Evolutionary conservation across 139 green algal species (phyloP), one percentile per base, ranked within the genome.

Genomic region (Chlorella sp.): DNA sequence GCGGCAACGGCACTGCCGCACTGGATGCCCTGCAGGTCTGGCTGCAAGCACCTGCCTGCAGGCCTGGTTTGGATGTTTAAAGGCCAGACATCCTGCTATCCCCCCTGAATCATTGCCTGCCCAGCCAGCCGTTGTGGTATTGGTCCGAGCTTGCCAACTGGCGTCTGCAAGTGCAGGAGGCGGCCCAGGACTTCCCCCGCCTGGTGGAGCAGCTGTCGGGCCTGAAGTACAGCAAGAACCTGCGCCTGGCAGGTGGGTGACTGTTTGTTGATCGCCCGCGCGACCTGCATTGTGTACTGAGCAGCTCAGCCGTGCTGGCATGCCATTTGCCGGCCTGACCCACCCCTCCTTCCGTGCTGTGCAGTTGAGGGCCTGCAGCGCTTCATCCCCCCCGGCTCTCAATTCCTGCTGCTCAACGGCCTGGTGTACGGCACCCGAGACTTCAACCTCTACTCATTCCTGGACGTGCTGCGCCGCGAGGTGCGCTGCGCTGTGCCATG

Each of bases 171-270:
- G 6, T 65, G 44, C 74, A 82, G 67, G 94, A 98, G 69, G 88
- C 98, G 30, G 91, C 86, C 32, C 91, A 98, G 84, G 97, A 96
- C 91, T 98, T 99, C 87, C 96, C 95, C 4, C 91, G 74, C 25
- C 80, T 98, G 36, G 95, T 93, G 6, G 64, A 92, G 90, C 85
- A 83, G 28, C 60, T 83, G 60, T 62, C 38, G 9, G 57, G 56
- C 21, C 56, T 57, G 5, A 82, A 82, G 75, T 82, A 82, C 36
- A 36, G 75, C 55, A 82, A 71, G 75, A 56, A 17, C 5, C 75
- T 82, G 57, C 75, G 75, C 57, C 1, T 68, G 55, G 74, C 74
- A 56, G 74, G 74, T 81, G 74, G 32, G 74, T 21, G 18, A 15
- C 7, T 9, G 44, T n/a, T n/a, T n/a, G n/a, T n/a, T n/a, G n/a